These are phyloP conservation scores for Cynanchum wilfordii DNA, from an alignment of 257 asterid species.

Conservation along the genomic window DNA sequence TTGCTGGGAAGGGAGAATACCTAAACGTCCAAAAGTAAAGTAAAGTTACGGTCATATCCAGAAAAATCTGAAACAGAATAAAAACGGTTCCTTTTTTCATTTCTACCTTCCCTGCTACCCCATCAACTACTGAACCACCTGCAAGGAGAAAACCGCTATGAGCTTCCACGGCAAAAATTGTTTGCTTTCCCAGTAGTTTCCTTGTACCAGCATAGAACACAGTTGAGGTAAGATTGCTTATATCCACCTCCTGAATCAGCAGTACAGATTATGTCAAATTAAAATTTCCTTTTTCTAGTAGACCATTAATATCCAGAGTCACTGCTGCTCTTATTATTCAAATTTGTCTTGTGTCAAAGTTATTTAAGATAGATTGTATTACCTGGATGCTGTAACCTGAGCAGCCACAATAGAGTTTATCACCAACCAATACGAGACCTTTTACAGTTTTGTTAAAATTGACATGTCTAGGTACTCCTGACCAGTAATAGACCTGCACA, in stretches of 20 bases:
- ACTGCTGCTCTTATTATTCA: no score
- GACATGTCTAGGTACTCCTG: slow-evolving; percentile 54
- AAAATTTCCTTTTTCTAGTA: not conserved
- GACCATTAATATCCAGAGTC: no score
- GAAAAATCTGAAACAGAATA: not conserved
- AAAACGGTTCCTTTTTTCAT: not conserved
- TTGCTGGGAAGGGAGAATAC: slow-evolving; percentile 67
- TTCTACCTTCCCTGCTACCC: slow-evolving; percentile 69
- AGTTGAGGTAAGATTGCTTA: slow-evolving; percentile 43
- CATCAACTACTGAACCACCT: slow-evolving; percentile 63
- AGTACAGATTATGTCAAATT: not conserved
- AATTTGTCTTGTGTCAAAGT: no score
- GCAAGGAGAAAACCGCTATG: slow-evolving; percentile 44
- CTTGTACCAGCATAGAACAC: slow-evolving; percentile 63
- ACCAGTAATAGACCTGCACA: slow-evolving; percentile 66
- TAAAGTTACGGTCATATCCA: not conserved
- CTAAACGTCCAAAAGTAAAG: slow-evolving; percentile 25
- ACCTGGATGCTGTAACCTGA: slow-evolving; percentile 69
- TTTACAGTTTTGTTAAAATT: slow-evolving; percentile 64
- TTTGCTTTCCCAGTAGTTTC: slow-evolving; percentile 64
- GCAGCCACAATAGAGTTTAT: slow-evolving; percentile 74
- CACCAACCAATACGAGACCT: slow-evolving; percentile 46
- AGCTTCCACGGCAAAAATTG: slow-evolving; percentile 46
- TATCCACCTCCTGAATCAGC: slow-evolving; percentile 59
- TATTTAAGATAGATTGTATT: no score